Base-by-base conservation (phyloP, 768 basidiomycete species). In the Agaricus subrufescens region DNA sequence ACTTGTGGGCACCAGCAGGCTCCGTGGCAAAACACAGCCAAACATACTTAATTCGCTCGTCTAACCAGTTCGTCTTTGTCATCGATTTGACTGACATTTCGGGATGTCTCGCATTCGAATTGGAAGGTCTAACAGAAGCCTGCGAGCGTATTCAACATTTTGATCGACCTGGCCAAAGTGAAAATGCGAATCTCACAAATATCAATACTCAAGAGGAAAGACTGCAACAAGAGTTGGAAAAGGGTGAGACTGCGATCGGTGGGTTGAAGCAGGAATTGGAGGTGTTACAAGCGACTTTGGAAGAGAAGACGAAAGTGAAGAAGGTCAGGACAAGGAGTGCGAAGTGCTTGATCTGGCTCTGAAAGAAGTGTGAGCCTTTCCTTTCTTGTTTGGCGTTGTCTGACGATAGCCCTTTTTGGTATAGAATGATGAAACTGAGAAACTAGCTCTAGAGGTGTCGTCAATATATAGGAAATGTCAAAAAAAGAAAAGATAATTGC, bases 381-480 rank as follows among this genome's bases (percentile, higher is more conserved):
- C 8, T 39, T 3, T 6, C 10, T 50, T 43, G 26, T 42, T 46
- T n/a, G 23, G 11, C 15, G n/a, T 3, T 38, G 23, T 27, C 30
- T 34, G 0, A 31, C 46, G 62, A 26, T 60, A 34, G 30, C 34
- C 10, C 54, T 62, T n/a, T 39, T 58, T 55, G 25, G 44, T 23
- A 42, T 54, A 71, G 71, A 70, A 71, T 62, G 95, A 96, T 67
- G 90, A 94, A 64, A 97, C 96, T 57, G 92, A 94, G 69, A 92
- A 91, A 66, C 71, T 89, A 27, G 87, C 85, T 0, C 77, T 92
- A 45, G 95, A 98, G 65, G 79, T 96, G 25, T 91, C 93, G 25
- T 76, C 86, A 0, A 80, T 91, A 46, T 98, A 98, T 67, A 83
- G 95, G 14, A 91, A 91, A 65, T 98, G 96, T 70, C 83, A 94